These are phyloP conservation scores for Penicillium sp. DNA, from an alignment of 2,329 filamentous ascomycete genomes.

Conservation along the genomic window DNA sequence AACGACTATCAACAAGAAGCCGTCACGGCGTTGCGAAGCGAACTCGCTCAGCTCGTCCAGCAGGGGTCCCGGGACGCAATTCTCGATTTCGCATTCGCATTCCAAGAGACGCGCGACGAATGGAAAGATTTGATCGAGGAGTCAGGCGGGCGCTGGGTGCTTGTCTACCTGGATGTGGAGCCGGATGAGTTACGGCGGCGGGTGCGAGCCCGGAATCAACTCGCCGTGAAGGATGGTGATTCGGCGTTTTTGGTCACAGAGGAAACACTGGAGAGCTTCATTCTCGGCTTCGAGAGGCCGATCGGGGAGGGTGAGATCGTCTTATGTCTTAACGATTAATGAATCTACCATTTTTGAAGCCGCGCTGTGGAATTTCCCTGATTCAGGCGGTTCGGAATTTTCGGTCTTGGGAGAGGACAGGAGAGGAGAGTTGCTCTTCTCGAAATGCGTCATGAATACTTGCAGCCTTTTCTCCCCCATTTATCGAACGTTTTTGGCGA, in stretches of 20 bases:
- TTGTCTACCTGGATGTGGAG: constrained; percentile 10
- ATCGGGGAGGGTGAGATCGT: constrained; percentile 6
- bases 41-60: constrained; percentile 3
- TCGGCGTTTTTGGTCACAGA: constrained; percentile 11
- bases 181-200: constrained; percentile 10
- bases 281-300: constrained; percentile 12
- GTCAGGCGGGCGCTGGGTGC: constrained; percentile 4
- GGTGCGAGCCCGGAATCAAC: constrained; percentile 8
- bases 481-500: too few relatives aligned
- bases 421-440: too few relatives aligned
- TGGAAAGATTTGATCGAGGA: constrained; percentile 10
- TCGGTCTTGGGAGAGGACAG: neutral
- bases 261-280: constrained; percentile 7
- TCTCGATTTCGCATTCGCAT: constrained; percentile 12
- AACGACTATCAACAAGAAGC: constrained; percentile 10
- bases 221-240: constrained; percentile 9
- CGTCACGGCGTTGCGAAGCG: constrained; percentile 1
- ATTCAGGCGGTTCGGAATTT: neutral
- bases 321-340: constrained; percentile 3
- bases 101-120: constrained; percentile 5
- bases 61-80: constrained; percentile 6
- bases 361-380: neutral
- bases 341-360: neutral
- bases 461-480: too few relatives aligned
- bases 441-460: too few relatives aligned